phyloP scores from a whole-genome alignment of 805 yeast species.

The Naumovozyma baii region DNA sequence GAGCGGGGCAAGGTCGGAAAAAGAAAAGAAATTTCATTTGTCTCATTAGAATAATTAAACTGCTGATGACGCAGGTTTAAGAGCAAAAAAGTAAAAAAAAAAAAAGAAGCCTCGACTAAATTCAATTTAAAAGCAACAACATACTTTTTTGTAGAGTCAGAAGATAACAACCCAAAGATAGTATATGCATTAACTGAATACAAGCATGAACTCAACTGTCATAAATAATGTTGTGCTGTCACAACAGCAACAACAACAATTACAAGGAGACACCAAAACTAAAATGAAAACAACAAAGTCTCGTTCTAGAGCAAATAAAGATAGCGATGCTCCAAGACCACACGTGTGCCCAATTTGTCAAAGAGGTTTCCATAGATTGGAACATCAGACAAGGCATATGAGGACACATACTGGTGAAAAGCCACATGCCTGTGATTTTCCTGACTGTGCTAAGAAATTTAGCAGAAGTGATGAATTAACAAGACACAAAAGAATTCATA shows the following conservation, averaged over 20 bases:
- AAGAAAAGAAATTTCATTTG: too few relatives aligned
- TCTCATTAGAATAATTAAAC: too few relatives aligned
- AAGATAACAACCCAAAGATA: too few relatives aligned
- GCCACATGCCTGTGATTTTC: conserved; percentile 67
- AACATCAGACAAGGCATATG: conserved; percentile 71
- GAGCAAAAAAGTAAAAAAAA: too few relatives aligned
- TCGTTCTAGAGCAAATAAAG: conserved; percentile 2
- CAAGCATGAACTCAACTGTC: too few relatives aligned
- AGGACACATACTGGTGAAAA: conserved; percentile 77
- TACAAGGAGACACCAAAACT: neutral
- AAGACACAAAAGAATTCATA: conserved; percentile 63
- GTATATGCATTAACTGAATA: too few relatives aligned
- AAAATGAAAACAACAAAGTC: neutral
- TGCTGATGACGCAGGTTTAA: too few relatives aligned
- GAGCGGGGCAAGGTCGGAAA: too few relatives aligned
- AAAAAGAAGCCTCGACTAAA: too few relatives aligned
- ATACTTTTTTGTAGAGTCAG: too few relatives aligned
- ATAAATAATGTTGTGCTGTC: too few relatives aligned
- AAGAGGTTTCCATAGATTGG: conserved; percentile 65
- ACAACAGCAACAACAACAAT: neutral
- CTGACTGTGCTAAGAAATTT: conserved; percentile 60
- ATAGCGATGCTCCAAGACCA: conserved; percentile 38
- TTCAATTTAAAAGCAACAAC: too few relatives aligned
- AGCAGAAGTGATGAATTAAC: conserved; percentile 67
- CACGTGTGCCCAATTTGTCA: conserved; percentile 67